Base-by-base conservation (phyloP, 305 asterid species). In the Rubia peregrina region DNA sequence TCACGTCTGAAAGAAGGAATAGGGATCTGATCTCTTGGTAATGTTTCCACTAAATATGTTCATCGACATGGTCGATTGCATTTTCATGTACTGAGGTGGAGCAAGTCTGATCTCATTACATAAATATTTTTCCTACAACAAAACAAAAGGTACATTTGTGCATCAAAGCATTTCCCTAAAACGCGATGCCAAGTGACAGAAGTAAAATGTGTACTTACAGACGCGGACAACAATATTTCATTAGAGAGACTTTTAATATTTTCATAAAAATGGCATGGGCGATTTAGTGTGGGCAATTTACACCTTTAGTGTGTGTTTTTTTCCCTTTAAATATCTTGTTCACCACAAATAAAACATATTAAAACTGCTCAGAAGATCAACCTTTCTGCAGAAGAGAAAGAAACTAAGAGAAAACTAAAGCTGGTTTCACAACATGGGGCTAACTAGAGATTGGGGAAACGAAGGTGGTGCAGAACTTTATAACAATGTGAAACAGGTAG, bases 381-480 rank as follows among this genome's bases (percentile, higher is more conserved):
- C 38, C 38, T 33, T 33, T 33, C 38, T 33, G 38, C 38, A 33
- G 3, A 33, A 33, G 38, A 33, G 38, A 33, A 33, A 33, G 38
- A 33, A 4, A 33, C 38, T 33, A 33, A 33, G 38, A 33, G 4
- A 3, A 33, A 33, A 33, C 38, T 33, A 33, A 33, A 33, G 38
- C 3, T 33, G 38, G 38, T 33, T 33, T 33, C 38, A 33, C 38
- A 33, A 33, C 30, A 1, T 26, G 30, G 30, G 30, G 30, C 30
- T 26, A 26, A 26, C 95, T 82, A 12, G 99, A 94, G 69, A 86
- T 88, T 0, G 96, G 97, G n/a, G 96, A 93, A 6, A 94, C 95
- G 64, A 87, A 91, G 55, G 97, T 97, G 79, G 89, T 89, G 10
- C 99, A 86, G 63, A 94, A 94, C 88, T 94, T 94, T 85, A 94